Conservation (phyloP, 768 basidiomycete genomes). For the Pleurotus djamor region DNA sequence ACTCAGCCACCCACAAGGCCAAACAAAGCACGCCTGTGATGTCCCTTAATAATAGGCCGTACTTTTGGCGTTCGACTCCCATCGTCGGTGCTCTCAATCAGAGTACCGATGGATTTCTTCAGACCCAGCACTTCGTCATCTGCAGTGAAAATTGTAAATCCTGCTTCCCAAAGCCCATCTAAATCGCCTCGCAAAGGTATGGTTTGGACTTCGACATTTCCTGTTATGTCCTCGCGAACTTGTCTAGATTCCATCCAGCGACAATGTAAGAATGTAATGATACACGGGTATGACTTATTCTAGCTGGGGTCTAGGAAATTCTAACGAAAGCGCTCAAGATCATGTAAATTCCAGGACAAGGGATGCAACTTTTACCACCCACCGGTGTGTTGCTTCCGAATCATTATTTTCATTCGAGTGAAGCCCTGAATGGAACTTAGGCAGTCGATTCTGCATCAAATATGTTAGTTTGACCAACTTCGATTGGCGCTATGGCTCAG, state of each 20-base stretch:
- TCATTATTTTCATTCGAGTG: neutral
- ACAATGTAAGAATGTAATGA: slow-evolving; percentile 89
- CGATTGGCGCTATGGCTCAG: neutral
- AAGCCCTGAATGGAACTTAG: slow-evolving; percentile 8
- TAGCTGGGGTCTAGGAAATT: neutral
- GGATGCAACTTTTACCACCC: slow-evolving; percentile 86
- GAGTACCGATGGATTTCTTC: slow-evolving; percentile 64
- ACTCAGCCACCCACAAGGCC: neutral
- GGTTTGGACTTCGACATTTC: slow-evolving; percentile 18
- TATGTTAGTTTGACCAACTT: slow-evolving; percentile 23
- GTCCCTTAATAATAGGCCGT: neutral
- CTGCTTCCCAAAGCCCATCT: slow-evolving; percentile 37
- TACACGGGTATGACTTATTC: slow-evolving; percentile 67
- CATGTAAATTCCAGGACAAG: slow-evolving; percentile 84
- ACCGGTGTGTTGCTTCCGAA: slow-evolving; percentile 37
- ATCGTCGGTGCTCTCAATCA: neutral
- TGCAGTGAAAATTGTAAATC: slow-evolving; percentile 73
- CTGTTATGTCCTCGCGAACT: neutral
- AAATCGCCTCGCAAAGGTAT: slow-evolving; percentile 56
- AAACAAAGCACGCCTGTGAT: neutral
- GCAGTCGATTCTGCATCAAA: slow-evolving; percentile 19
- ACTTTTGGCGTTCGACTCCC: neutral
- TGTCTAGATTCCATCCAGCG: slow-evolving; percentile 63
- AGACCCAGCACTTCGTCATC: slow-evolving; percentile 57
- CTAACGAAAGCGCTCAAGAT: slow-evolving; percentile 34